phyloP scores from a whole-genome alignment of 2,329 filamentous ascomycete genomes.

The Phyllosticta paracitricarpa region DNA sequence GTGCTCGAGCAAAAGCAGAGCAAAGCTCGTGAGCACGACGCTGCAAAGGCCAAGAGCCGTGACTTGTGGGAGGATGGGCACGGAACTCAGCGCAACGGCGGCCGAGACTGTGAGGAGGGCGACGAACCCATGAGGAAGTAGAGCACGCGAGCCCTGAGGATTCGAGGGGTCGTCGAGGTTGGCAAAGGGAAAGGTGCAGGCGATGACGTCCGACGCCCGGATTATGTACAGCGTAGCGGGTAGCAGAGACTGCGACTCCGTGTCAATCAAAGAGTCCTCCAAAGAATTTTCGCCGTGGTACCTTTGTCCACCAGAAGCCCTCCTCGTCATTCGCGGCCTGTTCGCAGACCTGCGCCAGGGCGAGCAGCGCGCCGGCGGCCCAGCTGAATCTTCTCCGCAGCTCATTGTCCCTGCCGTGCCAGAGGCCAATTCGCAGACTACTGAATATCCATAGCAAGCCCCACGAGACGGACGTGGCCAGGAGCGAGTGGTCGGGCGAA shows the following conservation, averaged over 20 bases:
- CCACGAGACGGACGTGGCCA: conserved; percentile 36
- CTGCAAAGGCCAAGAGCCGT: conserved; percentile 32
- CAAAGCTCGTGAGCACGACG: conserved; percentile 30
- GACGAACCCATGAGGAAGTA: background rate
- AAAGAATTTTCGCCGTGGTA: conserved; percentile 12
- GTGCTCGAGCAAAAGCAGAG: conserved; percentile 32
- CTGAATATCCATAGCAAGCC: conserved; percentile 27
- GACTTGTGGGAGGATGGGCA: background rate
- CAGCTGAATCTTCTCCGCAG: conserved; percentile 23
- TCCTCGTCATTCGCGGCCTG: conserved; percentile 33
- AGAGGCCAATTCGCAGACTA: conserved; percentile 23
- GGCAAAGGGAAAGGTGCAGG: conserved; percentile 17
- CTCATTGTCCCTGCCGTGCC: conserved; percentile 18
- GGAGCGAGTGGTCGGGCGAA: conserved; percentile 27
- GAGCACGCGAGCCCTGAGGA: conserved; percentile 3
- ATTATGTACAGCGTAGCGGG: conserved; percentile 24
- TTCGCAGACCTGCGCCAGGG: conserved; percentile 34
- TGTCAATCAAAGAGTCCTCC: conserved; percentile 8
- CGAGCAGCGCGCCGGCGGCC: conserved; percentile 33
- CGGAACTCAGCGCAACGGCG: conserved; percentile 5
- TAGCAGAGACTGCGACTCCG: conserved; percentile 21
- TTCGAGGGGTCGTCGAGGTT: conserved; percentile 17
- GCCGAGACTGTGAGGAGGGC: conserved; percentile 6
- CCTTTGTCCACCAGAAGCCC: conserved; percentile 38
- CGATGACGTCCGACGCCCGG: conserved; percentile 14